Conservation (phyloP, 148 eudicot species). For the Camellia japonica region DNA sequence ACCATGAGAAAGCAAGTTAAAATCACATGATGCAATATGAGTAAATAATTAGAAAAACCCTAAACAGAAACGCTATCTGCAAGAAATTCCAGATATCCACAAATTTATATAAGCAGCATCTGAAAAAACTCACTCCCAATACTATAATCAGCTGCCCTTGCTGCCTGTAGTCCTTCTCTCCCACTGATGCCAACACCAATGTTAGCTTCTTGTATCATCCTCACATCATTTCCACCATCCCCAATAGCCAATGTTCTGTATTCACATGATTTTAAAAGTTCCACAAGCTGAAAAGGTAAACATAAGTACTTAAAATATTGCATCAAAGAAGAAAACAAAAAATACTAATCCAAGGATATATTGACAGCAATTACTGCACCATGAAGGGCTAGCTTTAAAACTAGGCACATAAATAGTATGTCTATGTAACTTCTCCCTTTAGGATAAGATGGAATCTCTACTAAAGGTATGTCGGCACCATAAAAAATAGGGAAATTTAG, state of each 20-base stretch:
- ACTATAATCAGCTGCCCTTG: slow-evolving; percentile 99
- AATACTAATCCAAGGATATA: background rate
- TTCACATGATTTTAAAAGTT: slow-evolving; percentile 82
- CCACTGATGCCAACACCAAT: slow-evolving; percentile 99
- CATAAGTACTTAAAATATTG: background rate
- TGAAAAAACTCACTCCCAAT: slow-evolving; percentile 74
- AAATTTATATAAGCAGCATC: background rate
- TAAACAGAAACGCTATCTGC: background rate
- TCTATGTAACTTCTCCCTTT: background rate
- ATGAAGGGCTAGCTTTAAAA: background rate
- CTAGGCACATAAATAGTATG: background rate
- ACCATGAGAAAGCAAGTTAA: background rate
- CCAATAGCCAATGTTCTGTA: slow-evolving; percentile 96
- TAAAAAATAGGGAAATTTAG: background rate
- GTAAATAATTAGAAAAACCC: slow-evolving; percentile 7
- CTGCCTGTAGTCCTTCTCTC: slow-evolving; percentile 97
- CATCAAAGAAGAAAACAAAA: background rate
- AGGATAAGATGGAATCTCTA: background rate
- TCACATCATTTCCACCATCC: slow-evolving; percentile 99
- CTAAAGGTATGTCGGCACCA: background rate
- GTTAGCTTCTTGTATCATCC: slow-evolving; percentile 99
- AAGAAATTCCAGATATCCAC: background rate
- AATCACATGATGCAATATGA: background rate
- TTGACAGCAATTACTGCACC: background rate
- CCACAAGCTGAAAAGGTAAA: slow-evolving; percentile 66